These are phyloP conservation scores for Colletotrichum sp. DNA, from an alignment of 2,329 filamentous ascomycete genomes.

Conservation along the genomic window DNA sequence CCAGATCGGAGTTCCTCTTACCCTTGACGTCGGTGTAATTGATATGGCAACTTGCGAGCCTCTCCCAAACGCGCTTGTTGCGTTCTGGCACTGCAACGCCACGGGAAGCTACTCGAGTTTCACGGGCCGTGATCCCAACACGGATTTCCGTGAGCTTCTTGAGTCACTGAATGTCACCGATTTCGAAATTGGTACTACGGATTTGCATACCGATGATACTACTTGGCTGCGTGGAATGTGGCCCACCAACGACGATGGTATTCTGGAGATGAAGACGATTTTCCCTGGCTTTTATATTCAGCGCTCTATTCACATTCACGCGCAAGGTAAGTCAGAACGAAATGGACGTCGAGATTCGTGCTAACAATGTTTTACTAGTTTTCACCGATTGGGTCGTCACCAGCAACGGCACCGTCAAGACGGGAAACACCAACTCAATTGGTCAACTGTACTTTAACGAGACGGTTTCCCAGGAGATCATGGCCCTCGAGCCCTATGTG, in stretches of 20 bases:
- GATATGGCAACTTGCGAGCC: constrained; percentile 9
- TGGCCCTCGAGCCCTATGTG: constrained; percentile 51
- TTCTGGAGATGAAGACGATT: neutral
- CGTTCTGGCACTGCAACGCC: neutral
- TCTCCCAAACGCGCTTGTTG: neutral
- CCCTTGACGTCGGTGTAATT: constrained; percentile 2
- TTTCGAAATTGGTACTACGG: neutral
- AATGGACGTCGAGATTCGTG: neutral
- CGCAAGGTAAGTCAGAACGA: constrained; percentile 22
- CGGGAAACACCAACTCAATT: constrained; percentile 33
- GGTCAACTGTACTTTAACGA: constrained; percentile 12
- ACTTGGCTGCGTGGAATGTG: neutral
- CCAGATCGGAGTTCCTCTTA: neutral
- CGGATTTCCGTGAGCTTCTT: neutral
- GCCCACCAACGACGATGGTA: neutral
- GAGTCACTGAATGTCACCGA: neutral
- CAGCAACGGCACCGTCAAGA: neutral
- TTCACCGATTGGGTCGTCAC: constrained; percentile 16
- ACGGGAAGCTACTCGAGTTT: neutral
- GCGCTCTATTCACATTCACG: constrained; percentile 54
- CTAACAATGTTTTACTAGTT: neutral
- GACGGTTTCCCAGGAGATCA: constrained; percentile 38
- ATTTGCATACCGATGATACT: neutral
- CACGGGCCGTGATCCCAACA: neutral
- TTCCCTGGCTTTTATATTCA: constrained; percentile 37